Base-by-base conservation (phyloP, 306 rosid genomes). In the Alnus glutinosa region DNA sequence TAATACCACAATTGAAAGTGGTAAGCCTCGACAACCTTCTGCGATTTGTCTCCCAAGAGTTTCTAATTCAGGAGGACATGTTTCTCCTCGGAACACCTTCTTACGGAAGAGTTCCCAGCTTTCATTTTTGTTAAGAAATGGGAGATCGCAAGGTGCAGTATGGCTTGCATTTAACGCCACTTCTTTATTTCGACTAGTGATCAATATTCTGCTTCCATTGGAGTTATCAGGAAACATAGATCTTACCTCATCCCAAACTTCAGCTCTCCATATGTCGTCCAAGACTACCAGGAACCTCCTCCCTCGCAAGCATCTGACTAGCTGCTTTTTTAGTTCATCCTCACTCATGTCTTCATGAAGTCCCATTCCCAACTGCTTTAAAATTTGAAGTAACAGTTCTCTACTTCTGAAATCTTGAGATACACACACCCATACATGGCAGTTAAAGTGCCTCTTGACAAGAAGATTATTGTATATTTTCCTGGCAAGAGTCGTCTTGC, bases 81-180 rank as follows among this genome's bases (percentile, higher is more conserved):
- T 6, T 42, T 8, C 7, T 0, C 1, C 5, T 42, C 46, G 46
- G 6, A 42, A 42, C 46, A 42, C 46, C 7, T 42, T 42, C 5
- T 42, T 42, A 0, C 16, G 23, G 3, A 84, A 77, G 12, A 84
- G 71, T 18, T 80, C 82, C 85, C 85, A 85, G 14, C 88, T 85
- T 28, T 81, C 78, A 52, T 81, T 70, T 46, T 81, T 57, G 5
- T 0, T 28, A 0, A 85, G 76, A 59, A 78, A 14, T 47, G 16
- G 69, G 15, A 78, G 69, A 0, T 9, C 0, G 7, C 14, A 15
- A 9, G 70, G 19, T 5, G 9, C 1, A 42, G 9, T 5, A 42
- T 4, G 7, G 46, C 46, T 42, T 42, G 46, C 46, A 42, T 5
- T 1, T 4, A 42, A 42, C 4, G 46, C 46, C 8, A 42, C 46